A percentile compares a stretch with the other conserved stretches of the same genome.
These are phyloP conservation scores for Raphidocelis subcapitata DNA, from an alignment of 139 green algal species.

Conservation along the genomic window DNA sequence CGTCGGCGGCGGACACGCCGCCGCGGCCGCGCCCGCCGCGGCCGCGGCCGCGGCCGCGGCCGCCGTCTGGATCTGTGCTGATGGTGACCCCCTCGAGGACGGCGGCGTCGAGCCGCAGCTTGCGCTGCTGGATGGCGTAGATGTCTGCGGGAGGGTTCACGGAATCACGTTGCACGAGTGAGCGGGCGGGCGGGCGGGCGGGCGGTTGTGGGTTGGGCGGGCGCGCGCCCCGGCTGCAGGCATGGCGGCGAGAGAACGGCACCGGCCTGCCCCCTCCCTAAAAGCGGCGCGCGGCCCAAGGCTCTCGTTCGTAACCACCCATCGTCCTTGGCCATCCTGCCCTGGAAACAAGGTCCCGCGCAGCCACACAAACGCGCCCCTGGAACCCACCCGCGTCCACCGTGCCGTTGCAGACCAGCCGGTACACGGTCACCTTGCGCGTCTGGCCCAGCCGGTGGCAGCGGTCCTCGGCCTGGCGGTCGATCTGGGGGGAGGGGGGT, in stretches of 20 bases:
- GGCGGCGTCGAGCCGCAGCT: conserved; percentile 78
- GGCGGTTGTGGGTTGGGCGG: no score
- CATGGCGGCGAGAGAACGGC: no score
- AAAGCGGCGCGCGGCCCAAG: no score
- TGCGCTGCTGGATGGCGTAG: conserved; percentile 78
- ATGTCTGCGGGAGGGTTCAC: conserved; percentile 69
- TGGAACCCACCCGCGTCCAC: no score
- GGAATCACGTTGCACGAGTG: no score
- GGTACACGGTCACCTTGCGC: conserved; percentile 84
- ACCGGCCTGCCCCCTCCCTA: no score
- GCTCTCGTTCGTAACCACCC: no score
- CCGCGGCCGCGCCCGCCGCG: background rate
- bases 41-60: conserved; percentile 7
- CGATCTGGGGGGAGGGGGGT: conserved; percentile 55
- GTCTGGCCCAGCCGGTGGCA: conserved; percentile 86
- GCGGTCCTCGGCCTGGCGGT: conserved; percentile 79
- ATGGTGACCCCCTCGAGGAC: conserved; percentile 30
- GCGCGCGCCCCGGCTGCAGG: no score
- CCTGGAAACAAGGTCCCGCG: no score
- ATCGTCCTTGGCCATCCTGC: no score
- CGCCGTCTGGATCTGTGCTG: conserved; percentile 3
- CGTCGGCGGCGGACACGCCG: conserved; percentile 14
- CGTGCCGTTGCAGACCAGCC: conserved; percentile 76
- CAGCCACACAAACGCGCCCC: no score
- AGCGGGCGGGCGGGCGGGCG: no score